A percentile compares a stretch with the other conserved stretches of the same genome.
These are phyloP conservation scores for Euphorbia corollata DNA, from an alignment of 441 rosid genomes.

Conservation along the genomic window DNA sequence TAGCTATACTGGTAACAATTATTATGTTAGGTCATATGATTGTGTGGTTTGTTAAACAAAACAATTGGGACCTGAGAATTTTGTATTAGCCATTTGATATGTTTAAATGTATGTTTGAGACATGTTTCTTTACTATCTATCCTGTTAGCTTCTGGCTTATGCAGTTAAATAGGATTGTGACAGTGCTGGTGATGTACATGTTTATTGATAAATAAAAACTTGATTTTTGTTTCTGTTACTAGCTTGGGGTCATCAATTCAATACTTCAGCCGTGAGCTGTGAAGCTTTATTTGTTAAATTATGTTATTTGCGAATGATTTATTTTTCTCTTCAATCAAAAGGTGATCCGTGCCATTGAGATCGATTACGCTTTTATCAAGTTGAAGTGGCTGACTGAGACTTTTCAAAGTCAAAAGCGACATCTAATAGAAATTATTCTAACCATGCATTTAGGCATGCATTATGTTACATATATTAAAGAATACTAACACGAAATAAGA, in stretches of 20 bases:
- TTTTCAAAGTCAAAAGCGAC: too few relatives aligned
- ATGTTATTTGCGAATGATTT: not conserved
- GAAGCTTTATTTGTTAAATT: not conserved
- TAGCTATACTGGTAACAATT: not conserved
- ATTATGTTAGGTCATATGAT: not conserved
- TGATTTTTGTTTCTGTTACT: not conserved
- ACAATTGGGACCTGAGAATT: not conserved
- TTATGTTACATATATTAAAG: too few relatives aligned
- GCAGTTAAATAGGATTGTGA: not conserved
- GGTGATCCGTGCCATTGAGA: too few relatives aligned
- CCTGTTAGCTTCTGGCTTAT: slow-evolving; percentile 1
- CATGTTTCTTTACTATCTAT: not conserved
- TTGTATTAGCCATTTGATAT: not conserved
- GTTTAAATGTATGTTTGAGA: not conserved
- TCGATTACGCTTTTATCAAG: too few relatives aligned
- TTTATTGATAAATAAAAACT: not conserved
- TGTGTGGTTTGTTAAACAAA: not conserved
- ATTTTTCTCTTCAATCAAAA: too few relatives aligned
- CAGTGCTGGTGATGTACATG: not conserved
- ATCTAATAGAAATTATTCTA: too few relatives aligned
- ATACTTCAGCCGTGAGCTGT: not conserved
- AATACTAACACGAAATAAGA: too few relatives aligned
- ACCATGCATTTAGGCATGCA: too few relatives aligned
- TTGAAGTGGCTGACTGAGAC: too few relatives aligned
- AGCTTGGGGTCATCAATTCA: not conserved